A percentile compares a stretch with the other conserved stretches of the same genome.
Evolutionary conservation across 2,329 filamentous ascomycete species (phyloP).

Genomic region (Chaetomiaceae sp.): DNA sequence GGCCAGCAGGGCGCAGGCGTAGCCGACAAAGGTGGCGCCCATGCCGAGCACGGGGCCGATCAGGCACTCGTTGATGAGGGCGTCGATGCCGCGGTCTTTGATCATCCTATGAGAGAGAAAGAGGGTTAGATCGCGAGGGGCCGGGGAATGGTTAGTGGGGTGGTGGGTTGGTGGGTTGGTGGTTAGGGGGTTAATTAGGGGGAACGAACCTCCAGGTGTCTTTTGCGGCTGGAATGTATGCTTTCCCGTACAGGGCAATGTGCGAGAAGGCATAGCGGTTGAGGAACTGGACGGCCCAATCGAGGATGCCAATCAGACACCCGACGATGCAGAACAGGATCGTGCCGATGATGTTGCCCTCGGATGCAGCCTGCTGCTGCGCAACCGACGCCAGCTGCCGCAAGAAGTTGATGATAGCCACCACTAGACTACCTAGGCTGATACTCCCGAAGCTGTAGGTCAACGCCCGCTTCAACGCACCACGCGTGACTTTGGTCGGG

Average conservation of each 20-base stretch:
- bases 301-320: constrained; percentile 70
- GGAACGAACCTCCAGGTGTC: constrained; percentile 68
- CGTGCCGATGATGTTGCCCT: constrained; percentile 63
- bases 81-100: constrained; percentile 86
- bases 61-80: constrained; percentile 82
- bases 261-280: constrained; percentile 92
- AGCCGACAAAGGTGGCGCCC: constrained; percentile 78
- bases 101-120: constrained; percentile 60
- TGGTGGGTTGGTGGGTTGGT: neutral
- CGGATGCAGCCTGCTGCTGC: constrained; percentile 56
- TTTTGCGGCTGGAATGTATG: constrained; percentile 81
- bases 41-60: constrained; percentile 70
- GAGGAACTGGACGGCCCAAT: constrained; percentile 84
- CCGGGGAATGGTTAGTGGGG: no score
- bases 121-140: no score
- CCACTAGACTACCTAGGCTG: constrained; percentile 75
- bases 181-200: neutral
- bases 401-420: constrained; percentile 82
- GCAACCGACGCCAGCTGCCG: constrained; percentile 80
- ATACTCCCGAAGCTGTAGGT: constrained; percentile 94
- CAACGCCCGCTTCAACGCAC: constrained; percentile 74
- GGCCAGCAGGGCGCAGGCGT: constrained; percentile 72
- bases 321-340: constrained; percentile 70
- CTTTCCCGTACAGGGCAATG: constrained; percentile 87
- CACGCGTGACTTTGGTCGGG: constrained; percentile 73